Evolutionary conservation across 805 yeast genomes (phyloP).

Genomic region (Spathaspora passalidarum): DNA sequence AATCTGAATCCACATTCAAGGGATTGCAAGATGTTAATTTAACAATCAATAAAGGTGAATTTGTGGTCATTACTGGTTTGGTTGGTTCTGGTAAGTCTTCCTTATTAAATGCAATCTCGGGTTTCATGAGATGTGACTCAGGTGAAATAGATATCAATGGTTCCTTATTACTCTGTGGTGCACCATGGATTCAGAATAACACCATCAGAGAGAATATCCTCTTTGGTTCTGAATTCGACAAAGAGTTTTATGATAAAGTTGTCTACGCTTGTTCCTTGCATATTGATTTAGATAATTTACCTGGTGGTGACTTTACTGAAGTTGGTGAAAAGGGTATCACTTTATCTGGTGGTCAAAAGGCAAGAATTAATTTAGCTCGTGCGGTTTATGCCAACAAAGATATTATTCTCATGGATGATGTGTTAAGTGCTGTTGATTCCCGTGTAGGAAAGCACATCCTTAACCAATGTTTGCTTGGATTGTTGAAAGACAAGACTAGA

Average conservation of each 20-base stretch:
- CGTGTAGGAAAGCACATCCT: constrained; percentile 81
- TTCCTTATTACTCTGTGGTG: constrained; percentile 51
- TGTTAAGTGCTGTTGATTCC: constrained; percentile 82
- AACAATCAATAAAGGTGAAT: constrained; percentile 58
- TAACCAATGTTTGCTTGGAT: constrained; percentile 62
- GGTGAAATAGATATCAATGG: constrained; percentile 60
- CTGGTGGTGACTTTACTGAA: constrained; percentile 75
- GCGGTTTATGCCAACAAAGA: constrained; percentile 71
- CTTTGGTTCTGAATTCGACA: constrained; percentile 60
- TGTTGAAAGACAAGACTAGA: constrained; percentile 59
- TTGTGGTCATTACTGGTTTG: constrained; percentile 72
- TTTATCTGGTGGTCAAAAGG: constrained; percentile 87
- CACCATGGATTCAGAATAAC: constrained; percentile 83
- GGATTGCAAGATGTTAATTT: constrained; percentile 54
- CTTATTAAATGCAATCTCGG: constrained; percentile 65
- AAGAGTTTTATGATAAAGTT: constrained; percentile 49
- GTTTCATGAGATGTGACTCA: constrained; percentile 55
- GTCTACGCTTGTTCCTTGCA: constrained; percentile 64
- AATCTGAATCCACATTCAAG: constrained; percentile 20
- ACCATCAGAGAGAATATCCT: constrained; percentile 71
- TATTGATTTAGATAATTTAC: constrained; percentile 62
- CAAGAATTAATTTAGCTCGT: constrained; percentile 75
- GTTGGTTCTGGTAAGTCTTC: constrained; percentile 85
- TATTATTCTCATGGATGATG: constrained; percentile 72
- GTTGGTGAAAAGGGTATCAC: constrained; percentile 87